Evolutionary conservation across 495 filamentous ascomycete genomes (phyloP), one percentile per base, ranked within the genome.

Genomic region (Penicillium odoratum): DNA sequence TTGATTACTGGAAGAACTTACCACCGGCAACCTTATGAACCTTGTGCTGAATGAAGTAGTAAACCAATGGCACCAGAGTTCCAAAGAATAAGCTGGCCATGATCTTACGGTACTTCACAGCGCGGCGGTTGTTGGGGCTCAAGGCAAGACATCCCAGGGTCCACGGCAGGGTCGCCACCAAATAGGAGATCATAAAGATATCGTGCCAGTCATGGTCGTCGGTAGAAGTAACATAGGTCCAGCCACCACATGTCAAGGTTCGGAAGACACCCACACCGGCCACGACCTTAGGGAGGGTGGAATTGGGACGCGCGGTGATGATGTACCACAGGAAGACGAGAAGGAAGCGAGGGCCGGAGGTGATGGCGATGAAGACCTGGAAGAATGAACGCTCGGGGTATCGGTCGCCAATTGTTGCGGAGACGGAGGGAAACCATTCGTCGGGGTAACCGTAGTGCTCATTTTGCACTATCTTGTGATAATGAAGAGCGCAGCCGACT

Each of bases 371-470:
- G 66, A 98, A 96, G 51, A 98, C 66, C 81, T 95, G 92, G 72
- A 98, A 99, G 57, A 98, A 86, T 15, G 94, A 96, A 47, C 95
- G 87, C 71, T 99, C 95, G 30, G 95, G 95, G 69, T 98, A 98
- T 33, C 94, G 87, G 65, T 99, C 95, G 59, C 95, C 95, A 71
- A 99, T 99, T n/a, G 95, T 97, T 13, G 95, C 86, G 30, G 93
- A 97, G 28, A 99, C 95, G 25, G 95, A 99, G 40, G 95, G 95
- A 62, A 99, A 98, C 95, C 95, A 99, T 82, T 99, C 95, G 42
- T 96, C 78, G 2, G 95, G 95, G 73, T 97, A 99, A 65, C 95
- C 88, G 75, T 90, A 97, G 77, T 94, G 88, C 76, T 99, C 91
- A 71, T 99, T 99, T 72, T 96, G 81, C 18, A 99, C 95, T 54